These are phyloP conservation scores for Nepenthes mirabilis DNA, from an alignment of 148 eudicot species.

Conservation along the genomic window DNA sequence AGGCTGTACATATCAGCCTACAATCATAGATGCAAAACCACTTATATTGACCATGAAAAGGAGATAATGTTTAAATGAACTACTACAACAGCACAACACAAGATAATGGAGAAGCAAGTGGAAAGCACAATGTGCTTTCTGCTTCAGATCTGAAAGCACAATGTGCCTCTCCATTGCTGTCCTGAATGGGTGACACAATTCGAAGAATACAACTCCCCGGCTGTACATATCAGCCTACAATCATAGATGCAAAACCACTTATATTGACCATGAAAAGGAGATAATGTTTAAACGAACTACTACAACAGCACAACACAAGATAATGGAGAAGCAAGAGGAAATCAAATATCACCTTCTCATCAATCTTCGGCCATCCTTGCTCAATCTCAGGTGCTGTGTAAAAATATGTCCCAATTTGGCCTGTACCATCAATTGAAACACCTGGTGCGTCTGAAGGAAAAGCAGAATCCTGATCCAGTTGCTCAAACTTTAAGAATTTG, in stretches of 20 bases:
- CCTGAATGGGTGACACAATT: slow-evolving; percentile 90
- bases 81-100: not conserved
- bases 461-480: slow-evolving; percentile 68
- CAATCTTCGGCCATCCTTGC: slow-evolving; percentile 95
- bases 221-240: slow-evolving; percentile 96
- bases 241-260: slow-evolving; percentile 5
- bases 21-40: slow-evolving; percentile 7
- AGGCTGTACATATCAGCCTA: slow-evolving; percentile 98
- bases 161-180: slow-evolving; percentile 94
- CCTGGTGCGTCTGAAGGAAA: slow-evolving; percentile 58
- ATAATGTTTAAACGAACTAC: not conserved
- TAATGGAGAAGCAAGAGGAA: not conserved
- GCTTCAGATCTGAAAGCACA: slow-evolving; percentile 77
- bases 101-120: slow-evolving; percentile 3
- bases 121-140: slow-evolving; percentile 37
- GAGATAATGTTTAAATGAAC: not conserved
- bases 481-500: slow-evolving; percentile 87
- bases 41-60: slow-evolving; percentile 4
- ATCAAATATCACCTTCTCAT: slow-evolving; percentile 60
- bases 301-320: not conserved
- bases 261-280: slow-evolving; percentile 3
- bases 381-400: slow-evolving; percentile 98
- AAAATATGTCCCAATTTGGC: slow-evolving; percentile 88
- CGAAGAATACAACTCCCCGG: slow-evolving; percentile 83
- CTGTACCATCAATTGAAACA: slow-evolving; percentile 83